A percentile compares a stretch with the other conserved stretches of the same genome.
Conservation (phyloP, 1,139 yeast species). For the Pichia sp. region DNA sequence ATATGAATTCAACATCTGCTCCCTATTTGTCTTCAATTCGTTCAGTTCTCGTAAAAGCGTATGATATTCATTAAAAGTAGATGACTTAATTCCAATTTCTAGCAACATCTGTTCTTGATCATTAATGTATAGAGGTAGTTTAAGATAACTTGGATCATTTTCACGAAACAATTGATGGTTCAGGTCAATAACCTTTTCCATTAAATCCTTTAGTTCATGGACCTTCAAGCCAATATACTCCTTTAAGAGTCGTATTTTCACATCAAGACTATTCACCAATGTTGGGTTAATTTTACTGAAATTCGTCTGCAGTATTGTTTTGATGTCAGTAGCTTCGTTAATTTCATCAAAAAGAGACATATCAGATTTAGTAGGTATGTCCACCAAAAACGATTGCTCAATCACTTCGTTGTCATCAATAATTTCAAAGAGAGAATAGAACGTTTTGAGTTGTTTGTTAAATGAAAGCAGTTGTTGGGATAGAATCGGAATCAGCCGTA, state of each 20-base stretch:
- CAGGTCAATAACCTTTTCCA: conserved; percentile 6
- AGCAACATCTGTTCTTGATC: conserved; percentile 9
- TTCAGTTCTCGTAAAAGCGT: conserved; percentile 10
- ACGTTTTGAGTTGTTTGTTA: conserved; percentile 17
- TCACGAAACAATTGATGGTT: conserved; percentile 9
- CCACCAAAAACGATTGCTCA: conserved; percentile 11
- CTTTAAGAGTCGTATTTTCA: conserved; percentile 15
- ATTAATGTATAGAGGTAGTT: conserved; percentile 4
- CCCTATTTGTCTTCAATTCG: conserved; percentile 16
- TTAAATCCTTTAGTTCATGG: conserved; percentile 10
- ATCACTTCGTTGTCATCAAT: conserved; percentile 17
- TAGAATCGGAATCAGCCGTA: conserved; percentile 21
- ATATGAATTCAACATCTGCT: conserved; percentile 12
- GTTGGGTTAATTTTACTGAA: conserved; percentile 22
- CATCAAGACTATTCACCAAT: conserved; percentile 15
- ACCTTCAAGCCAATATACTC: conserved; percentile 10
- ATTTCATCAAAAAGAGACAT: conserved; percentile 12
- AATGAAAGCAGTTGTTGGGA: conserved; percentile 19
- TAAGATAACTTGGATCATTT: conserved; percentile 11
- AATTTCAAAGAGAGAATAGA: conserved; percentile 16
- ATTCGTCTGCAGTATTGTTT: conserved; percentile 20
- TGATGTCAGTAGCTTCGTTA: conserved; percentile 20
- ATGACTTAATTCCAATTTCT: conserved; percentile 16
- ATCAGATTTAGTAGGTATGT: conserved; percentile 22
- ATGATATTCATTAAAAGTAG: conserved; percentile 11